Evolutionary conservation across 768 basidiomycete genomes (phyloP), one percentile per base, ranked within the genome.

Genomic region (Tylopilus rubrobrunneus): DNA sequence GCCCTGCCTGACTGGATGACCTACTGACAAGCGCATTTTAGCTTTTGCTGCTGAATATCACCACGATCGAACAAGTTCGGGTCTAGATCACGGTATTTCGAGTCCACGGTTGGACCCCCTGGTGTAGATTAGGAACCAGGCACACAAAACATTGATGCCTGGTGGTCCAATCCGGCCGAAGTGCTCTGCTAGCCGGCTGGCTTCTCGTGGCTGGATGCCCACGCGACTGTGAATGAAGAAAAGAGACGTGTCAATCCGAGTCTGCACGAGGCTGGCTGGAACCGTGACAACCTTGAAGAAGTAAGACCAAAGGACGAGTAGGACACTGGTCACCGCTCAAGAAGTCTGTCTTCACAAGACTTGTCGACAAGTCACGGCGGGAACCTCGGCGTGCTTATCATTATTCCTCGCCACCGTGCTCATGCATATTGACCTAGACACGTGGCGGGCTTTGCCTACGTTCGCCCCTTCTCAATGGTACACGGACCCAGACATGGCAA

Each of bases 21-120:
- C 15, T 21, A 28, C 53, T 60, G 40, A 62, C 53, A 5, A 23
- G 45, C 9, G 15, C 12, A 9, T 51, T 45, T 34, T 67, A 91
- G 87, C 77, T 98, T 45, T 72, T 96, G 49, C 67, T 93, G 31
- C 75, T 93, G 57, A 95, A 96, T 69, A 78, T 92, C 34, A 97
- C 95, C 9, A 98, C 94, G n/a, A 93, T 98, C 56, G 95, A 98
- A 74, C 92, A 93, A 80, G 88, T 89, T 68, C 70, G 83, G 10
- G 49, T 53, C 45, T 50, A 50, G 58, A 64, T 59, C 40, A 19
- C 42, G 52, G 36, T 40, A 44, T 51, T 28, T 53, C 43, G 44
- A 52, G 44, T 28, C 27, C 12, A 43, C 42, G 40, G 42, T 43
- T 60, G 45, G 19, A 59, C 50, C 48, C 41, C 44, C 49, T 49